Evolutionary conservation across 1,284 basidiomycete genomes (phyloP), one percentile per base, ranked within the genome.

Genomic region (Tilletia walkeri): DNA sequence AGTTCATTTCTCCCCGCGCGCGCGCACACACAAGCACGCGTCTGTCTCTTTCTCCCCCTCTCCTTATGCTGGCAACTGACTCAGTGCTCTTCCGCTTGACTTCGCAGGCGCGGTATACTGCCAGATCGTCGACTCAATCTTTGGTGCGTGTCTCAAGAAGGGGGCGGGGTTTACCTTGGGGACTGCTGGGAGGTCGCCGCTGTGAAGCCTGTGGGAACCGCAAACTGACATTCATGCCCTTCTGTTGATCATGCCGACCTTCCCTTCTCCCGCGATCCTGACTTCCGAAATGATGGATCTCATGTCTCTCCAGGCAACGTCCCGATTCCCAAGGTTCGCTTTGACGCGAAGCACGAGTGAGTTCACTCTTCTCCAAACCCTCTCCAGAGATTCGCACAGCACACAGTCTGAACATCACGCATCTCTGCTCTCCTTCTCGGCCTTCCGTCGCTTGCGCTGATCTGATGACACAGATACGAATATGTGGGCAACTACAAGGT

Each of bases 401-500:
- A 45, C 41, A 7, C 41, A 30, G 24, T 30, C 24, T 30, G 24
- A 30, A 30, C 24, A 30, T 30, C 24, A 30, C 24, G 24, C 24
- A 2, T 30, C 24, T 30, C 24, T 30, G 24, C 41, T 45, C 9
- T 9, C 41, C 41, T 9, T 14, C 41, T 14, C 14, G 6, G 41
- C 41, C 1, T 45, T 45, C 14, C 14, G 41, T 45, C 41, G 41
- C 9, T 9, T 45, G 24, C 24, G 24, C 24, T 30, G 24, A 9
- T 20, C 47, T 20, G 30, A 34, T 10, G 45, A 34, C 30, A 93
- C 84, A 93, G 95, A 84, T 96, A 96, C 86, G 94, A 97, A 85
- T 97, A 90, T 84, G 86, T 98, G 71, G 90, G 90, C 66, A 99
- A 99, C 86, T 97, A 90, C 88, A 98, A 98, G 86, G 88, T 98